These are phyloP conservation scores for Phalaenopsis hybrid DNA, from an alignment of 116 monocot genomes.

Conservation along the genomic window DNA sequence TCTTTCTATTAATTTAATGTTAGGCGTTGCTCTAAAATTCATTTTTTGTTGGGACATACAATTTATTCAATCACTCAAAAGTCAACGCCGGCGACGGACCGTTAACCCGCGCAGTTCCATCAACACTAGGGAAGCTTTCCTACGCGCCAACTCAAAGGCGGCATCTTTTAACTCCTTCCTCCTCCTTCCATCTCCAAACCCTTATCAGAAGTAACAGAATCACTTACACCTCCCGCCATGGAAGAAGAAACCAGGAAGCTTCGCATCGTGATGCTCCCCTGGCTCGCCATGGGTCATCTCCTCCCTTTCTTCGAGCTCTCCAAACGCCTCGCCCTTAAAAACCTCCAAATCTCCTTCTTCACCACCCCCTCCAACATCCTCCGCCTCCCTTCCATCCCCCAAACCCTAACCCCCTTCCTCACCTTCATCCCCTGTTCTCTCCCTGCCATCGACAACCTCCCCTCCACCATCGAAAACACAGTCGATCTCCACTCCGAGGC, in stretches of 20 bases:
- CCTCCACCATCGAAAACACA: slow-evolving; percentile 16
- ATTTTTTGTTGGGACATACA: no score
- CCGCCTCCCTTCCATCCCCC: slow-evolving; percentile 14
- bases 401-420: slow-evolving; percentile 5
- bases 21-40: no score
- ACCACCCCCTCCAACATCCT: slow-evolving; percentile 22
- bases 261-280: slow-evolving; percentile 23
- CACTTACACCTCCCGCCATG: neutral
- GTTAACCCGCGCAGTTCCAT: no score
- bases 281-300: slow-evolving; percentile 35
- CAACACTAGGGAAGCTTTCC: no score
- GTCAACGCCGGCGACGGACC: no score
- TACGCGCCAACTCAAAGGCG: no score
- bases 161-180: no score
- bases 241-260: neutral
- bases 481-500: slow-evolving; percentile 11
- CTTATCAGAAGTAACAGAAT: no score
- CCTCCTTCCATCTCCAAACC: no score
- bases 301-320: slow-evolving; percentile 28
- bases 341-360: slow-evolving; percentile 25
- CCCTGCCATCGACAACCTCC: slow-evolving; percentile 10
- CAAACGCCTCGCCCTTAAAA: slow-evolving; percentile 14
- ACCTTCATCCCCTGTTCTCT: slow-evolving; percentile 11
- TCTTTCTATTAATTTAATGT: no score
- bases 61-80: no score